These are phyloP conservation scores for Hypsizygus ulmarius DNA, from an alignment of 1,284 basidiomycete genomes.

Conservation along the genomic window DNA sequence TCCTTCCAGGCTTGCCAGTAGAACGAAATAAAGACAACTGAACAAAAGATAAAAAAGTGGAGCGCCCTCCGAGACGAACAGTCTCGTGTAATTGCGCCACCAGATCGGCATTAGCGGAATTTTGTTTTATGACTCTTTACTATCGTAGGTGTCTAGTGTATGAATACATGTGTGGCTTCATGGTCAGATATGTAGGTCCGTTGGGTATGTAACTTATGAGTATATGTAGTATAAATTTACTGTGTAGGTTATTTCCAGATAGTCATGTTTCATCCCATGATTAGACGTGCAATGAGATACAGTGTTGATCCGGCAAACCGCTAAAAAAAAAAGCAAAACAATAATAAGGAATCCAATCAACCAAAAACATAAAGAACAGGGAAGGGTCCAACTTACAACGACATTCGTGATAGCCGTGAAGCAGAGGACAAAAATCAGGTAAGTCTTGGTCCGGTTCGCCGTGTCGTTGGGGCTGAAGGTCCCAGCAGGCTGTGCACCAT, in stretches of 20 bases:
- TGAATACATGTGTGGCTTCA: too few relatives aligned
- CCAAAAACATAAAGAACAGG: not conserved
- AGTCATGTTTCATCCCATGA: conserved; percentile 40
- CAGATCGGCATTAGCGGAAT: too few relatives aligned
- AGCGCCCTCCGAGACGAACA: too few relatives aligned
- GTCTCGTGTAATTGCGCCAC: too few relatives aligned
- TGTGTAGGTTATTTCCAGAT: not conserved
- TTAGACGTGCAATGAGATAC: conserved; percentile 43
- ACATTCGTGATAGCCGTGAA: conserved; percentile 77
- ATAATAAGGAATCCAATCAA: not conserved
- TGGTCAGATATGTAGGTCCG: too few relatives aligned
- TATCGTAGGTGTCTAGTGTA: too few relatives aligned
- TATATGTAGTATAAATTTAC: not conserved
- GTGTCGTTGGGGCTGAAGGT: conserved; percentile 60
- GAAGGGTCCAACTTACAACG: conserved; percentile 41
- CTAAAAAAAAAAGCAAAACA: conserved; percentile 28
- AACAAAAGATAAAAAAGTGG: too few relatives aligned
- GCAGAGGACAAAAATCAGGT: conserved; percentile 75
- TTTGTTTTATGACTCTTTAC: too few relatives aligned
- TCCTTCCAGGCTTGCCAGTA: too few relatives aligned
- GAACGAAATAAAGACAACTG: too few relatives aligned
- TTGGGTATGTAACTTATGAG: too few relatives aligned
- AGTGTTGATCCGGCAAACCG: conserved; percentile 46
- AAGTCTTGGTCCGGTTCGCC: conserved; percentile 63
- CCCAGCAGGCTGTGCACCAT: conserved; percentile 56